phyloP scores from a whole-genome alignment of 1,284 basidiomycete species.

The Cryptococcus jaspeensis region DNA sequence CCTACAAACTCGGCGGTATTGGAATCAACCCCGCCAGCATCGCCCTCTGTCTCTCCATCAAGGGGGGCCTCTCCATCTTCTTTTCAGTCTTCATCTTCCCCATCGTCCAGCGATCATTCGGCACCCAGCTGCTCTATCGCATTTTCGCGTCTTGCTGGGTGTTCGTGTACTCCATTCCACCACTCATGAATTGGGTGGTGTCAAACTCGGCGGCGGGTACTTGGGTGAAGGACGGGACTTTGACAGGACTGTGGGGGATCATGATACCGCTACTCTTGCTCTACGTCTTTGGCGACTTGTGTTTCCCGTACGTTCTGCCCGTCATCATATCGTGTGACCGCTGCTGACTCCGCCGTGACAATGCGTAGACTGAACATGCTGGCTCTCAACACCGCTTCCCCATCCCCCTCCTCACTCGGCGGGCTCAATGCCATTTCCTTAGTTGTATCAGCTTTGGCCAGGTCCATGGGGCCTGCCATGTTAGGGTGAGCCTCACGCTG shows the following conservation, averaged over 20 bases:
- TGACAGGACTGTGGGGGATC: constrained; percentile 18
- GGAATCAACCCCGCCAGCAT: constrained; percentile 17
- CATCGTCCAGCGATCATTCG: constrained; percentile 14
- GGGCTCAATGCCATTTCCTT: constrained; percentile 21
- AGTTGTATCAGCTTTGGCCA: constrained; percentile 14
- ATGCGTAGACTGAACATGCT: constrained; percentile 16
- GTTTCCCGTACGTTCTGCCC: constrained; percentile 19
- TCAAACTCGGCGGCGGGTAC: not conserved
- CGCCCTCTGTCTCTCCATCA: constrained; percentile 20
- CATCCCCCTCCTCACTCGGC: constrained; percentile 14
- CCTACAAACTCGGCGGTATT: constrained; percentile 25
- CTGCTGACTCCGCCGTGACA: not conserved
- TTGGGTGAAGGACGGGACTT: constrained; percentile 17
- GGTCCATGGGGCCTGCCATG: constrained; percentile 21
- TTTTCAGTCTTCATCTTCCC: constrained; percentile 22
- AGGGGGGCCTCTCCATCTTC: constrained; percentile 20
- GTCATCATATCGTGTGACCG: not conserved
- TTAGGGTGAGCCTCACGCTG: constrained; percentile 17
- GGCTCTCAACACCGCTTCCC: constrained; percentile 14
- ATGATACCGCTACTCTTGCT: constrained; percentile 23
- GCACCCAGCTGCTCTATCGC: constrained; percentile 15
- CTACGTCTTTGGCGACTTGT: constrained; percentile 24
- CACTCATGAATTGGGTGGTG: constrained; percentile 23
- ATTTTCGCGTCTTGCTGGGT: constrained; percentile 22
- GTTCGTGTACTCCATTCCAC: constrained; percentile 14